Percentiles rank a stretch among this genome's conserved stretches.
Conservation (phyloP, 1,284 basidiomycete genomes). For the Peniophora sp. region DNA sequence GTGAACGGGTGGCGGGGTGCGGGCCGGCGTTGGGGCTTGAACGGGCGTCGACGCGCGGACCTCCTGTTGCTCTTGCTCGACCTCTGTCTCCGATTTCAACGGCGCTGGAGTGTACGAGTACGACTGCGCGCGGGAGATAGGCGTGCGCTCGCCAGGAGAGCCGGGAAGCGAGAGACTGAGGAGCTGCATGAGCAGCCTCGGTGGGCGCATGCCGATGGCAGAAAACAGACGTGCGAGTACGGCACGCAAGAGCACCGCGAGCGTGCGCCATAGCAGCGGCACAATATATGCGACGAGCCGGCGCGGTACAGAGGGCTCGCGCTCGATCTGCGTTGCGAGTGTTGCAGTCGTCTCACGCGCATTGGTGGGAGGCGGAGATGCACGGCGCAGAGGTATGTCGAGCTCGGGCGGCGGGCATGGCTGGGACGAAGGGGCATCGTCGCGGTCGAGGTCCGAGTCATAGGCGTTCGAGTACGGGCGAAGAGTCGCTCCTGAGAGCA, state of each 20-base stretch:
- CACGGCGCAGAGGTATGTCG: too few species aligned
- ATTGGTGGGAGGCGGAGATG: background rate
- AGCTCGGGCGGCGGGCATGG: background rate
- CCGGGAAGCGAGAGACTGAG: constrained; percentile 1
- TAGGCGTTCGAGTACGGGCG: background rate
- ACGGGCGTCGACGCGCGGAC: background rate
- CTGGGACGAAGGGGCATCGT: too few species aligned
- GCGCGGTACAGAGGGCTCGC: constrained; percentile 2
- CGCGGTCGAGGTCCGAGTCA: background rate
- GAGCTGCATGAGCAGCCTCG: constrained; percentile 1
- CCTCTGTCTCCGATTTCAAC: background rate
- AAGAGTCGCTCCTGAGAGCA: background rate
- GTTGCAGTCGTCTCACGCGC: background rate
- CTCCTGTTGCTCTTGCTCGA: background rate
- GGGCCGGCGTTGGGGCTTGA: background rate
- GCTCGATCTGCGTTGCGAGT: background rate
- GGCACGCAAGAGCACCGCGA: constrained; percentile 7
- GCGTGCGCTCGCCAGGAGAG: background rate
- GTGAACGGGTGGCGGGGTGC: background rate
- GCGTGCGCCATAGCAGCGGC: constrained; percentile 9
- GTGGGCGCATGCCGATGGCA: constrained; percentile 4
- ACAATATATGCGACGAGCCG: constrained; percentile 7
- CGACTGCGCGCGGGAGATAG: background rate
- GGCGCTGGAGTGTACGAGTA: background rate
- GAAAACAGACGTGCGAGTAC: constrained; percentile 8